phyloP scores from a whole-genome alignment of 371 early-diverging fungal species.

The Mortierella sp. region DNA sequence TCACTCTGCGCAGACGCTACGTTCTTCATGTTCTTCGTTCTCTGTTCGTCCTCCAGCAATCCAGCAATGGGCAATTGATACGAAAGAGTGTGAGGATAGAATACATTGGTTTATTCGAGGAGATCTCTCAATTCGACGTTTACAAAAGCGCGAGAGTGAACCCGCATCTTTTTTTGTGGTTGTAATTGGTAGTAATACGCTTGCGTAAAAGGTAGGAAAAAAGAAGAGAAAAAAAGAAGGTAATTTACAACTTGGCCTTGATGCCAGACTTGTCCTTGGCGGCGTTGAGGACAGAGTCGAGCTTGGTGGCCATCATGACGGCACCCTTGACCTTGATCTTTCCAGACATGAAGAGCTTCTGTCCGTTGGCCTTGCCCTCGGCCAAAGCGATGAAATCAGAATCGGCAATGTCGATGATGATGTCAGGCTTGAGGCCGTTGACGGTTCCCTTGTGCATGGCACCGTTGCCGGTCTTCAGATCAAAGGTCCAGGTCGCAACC shows the following conservation, averaged over 20 bases:
- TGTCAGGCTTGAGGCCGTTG: slow-evolving; percentile 70
- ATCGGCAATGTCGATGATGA: slow-evolving; percentile 71
- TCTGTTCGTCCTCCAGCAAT: not conserved
- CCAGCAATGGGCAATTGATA: not conserved
- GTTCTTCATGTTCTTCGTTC: not conserved
- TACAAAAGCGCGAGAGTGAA: slow-evolving; percentile 11
- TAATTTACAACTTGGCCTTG: slow-evolving; percentile 65
- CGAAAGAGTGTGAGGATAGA: not conserved
- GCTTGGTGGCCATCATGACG: slow-evolving; percentile 79
- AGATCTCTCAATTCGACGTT: slow-evolving; percentile 3
- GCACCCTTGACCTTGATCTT: slow-evolving; percentile 89
- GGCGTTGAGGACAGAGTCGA: slow-evolving; percentile 65
- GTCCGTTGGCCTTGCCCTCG: slow-evolving; percentile 84
- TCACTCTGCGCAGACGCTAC: not conserved
- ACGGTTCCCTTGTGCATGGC: slow-evolving; percentile 66
- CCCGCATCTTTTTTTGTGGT: not conserved
- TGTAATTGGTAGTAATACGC: not conserved
- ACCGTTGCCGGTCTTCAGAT: slow-evolving; percentile 76
- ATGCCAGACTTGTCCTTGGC: slow-evolving; percentile 51
- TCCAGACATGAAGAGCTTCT: slow-evolving; percentile 85
- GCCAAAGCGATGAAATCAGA: slow-evolving; percentile 87
- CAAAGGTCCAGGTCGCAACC: slow-evolving; percentile 77
- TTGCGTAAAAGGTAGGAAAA: too few species aligned
- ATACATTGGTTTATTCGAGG: slow-evolving; percentile 9
- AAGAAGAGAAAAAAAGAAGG: not conserved